Conservation (phyloP, 257 asterid genomes). For the Petrea volubilis region DNA sequence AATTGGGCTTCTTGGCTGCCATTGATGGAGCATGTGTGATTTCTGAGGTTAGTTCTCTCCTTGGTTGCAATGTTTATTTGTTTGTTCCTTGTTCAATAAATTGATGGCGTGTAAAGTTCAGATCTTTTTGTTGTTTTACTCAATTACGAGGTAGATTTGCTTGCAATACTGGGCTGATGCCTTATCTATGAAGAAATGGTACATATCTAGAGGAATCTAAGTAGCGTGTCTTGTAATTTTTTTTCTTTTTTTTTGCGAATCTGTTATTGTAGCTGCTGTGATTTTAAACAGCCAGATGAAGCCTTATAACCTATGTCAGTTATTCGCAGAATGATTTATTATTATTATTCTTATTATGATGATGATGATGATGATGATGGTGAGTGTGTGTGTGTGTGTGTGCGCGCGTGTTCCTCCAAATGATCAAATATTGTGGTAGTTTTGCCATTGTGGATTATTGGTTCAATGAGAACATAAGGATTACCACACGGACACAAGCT, state of each 20-base stretch:
- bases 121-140: constrained; percentile 18
- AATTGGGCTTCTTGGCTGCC: constrained; percentile 19
- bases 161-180: constrained; percentile 35
- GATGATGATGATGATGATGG: no score
- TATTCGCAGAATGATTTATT: neutral
- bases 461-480: constrained; percentile 4
- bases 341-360: no score
- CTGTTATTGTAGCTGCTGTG: neutral
- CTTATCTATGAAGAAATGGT: constrained; percentile 33
- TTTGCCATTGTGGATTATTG: neutral
- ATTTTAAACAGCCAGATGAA: neutral
- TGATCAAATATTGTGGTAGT: neutral
- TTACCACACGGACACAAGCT: neutral
- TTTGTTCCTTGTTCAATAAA: constrained; percentile 1
- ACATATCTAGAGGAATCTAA: neutral
- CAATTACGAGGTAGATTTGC: constrained; percentile 26
- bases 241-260: neutral
- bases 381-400: no score
- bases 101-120: constrained; percentile 13
- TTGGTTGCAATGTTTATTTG: neutral
- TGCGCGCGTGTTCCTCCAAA: neutral
- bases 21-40: constrained; percentile 22
- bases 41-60: constrained; percentile 40
- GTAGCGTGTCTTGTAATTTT: neutral
- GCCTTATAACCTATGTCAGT: neutral